Base-by-base conservation (phyloP, 495 filamentous ascomycete genomes). In the Talaromyces proteolyticus region DNA sequence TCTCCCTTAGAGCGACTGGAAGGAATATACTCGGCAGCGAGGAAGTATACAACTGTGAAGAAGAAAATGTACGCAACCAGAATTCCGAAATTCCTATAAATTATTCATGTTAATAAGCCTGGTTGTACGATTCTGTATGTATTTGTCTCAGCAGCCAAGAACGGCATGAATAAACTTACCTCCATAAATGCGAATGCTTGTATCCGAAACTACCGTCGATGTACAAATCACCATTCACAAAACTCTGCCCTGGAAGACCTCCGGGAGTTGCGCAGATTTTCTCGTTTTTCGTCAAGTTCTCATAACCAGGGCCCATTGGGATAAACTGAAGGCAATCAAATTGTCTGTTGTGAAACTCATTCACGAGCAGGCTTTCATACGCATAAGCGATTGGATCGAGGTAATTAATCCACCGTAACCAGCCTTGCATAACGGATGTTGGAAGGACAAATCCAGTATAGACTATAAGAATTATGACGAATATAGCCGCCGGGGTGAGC, bases 11-110 rank as follows among this genome's bases (percentile, higher is more conserved):
- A 73, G 25, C 25, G 25, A 29, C 25, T 29, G 25, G 25, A 29
- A 29, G 84, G 76, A 38, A 90, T 82, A 39, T 77, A 76, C 62
- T 92, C 88, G 19, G 83, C 81, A 3, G 80, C 77, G 14, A 74
- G 43, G 18, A 91, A 77, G 59, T 90, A 89, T 18, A 68, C 64
- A 45, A 60, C 36, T 29, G 84, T 68, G 61, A 88, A 80, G 57
- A 74, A 75, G 23, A 82, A 43, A 65, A 83, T 77, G 65, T 90
- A 87, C 8, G 61, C 85, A 36, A 87, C 62, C 50, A 90, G 61
- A 54, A 91, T 85, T 42, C 86, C 87, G 18, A 88, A 68, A 66
- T 91, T 87, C 12, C 25, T 29, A 12, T 29, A 29, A 29, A 12
- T 29, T 6, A 12, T 29, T 12, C 5, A 29, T 12, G 42, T 29